Evolutionary conservation across 2,329 filamentous ascomycete species (phyloP).

Genomic region (Sarocladiaceae sp.): DNA sequence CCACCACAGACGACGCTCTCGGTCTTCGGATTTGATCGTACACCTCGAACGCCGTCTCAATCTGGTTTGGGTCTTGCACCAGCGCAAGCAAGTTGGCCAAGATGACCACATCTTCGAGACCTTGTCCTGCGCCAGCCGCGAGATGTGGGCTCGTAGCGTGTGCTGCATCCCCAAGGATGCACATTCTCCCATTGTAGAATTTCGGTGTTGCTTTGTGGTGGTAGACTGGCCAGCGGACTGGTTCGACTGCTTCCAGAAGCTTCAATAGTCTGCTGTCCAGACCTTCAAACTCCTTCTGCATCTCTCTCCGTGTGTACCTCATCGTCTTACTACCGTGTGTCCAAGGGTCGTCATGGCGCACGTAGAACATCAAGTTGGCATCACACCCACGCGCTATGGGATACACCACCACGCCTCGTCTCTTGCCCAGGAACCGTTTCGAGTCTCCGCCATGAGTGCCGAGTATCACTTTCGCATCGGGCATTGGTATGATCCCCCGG

Average conservation of each 20-base stretch:
- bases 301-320: not conserved
- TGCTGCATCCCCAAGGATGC: conserved; percentile 20
- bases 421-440: conserved; percentile 1
- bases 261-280: not conserved
- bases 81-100: conserved; percentile 12
- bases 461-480: not conserved
- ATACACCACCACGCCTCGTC: not conserved
- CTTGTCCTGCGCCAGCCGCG: conserved; percentile 14
- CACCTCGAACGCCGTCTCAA: conserved; percentile 13
- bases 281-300: conserved; percentile 1
- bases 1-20: not conserved
- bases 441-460: conserved; percentile 5
- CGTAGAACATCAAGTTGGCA: conserved; percentile 8
- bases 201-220: not conserved
- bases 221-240: conserved; percentile 2
- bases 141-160: conserved; percentile 20
- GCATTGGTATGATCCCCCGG: conserved; percentile 5
- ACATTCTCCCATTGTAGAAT: conserved; percentile 12
- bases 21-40: conserved; percentile 12
- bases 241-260: conserved; percentile 3
- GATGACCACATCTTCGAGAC: conserved; percentile 10
- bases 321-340: not conserved
- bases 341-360: not conserved
- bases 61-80: conserved; percentile 1
- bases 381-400: conserved; percentile 2